A percentile compares a stretch with the other conserved stretches of the same genome.
These are phyloP conservation scores for Salix caprea DNA, from an alignment of 345 rosid genomes.

Conservation along the genomic window DNA sequence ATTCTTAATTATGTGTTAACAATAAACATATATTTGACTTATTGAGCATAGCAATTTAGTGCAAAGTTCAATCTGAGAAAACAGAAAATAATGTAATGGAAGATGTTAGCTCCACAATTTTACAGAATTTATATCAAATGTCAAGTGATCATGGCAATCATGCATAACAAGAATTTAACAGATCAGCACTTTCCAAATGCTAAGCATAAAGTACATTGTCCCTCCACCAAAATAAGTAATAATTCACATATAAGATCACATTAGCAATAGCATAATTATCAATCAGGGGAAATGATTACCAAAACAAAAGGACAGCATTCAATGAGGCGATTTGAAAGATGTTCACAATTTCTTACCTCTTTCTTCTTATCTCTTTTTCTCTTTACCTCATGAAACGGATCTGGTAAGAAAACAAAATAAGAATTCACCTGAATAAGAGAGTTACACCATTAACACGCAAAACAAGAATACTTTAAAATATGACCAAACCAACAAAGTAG, in stretches of 20 bases:
- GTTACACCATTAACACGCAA: background rate
- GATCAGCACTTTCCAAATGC: background rate
- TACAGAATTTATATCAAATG: background rate
- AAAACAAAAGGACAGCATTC: background rate
- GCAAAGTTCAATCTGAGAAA: background rate
- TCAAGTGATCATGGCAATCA: background rate
- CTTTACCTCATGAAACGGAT: constrained; percentile 80
- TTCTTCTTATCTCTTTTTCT: constrained; percentile 72
- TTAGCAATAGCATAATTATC: background rate
- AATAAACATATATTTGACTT: background rate
- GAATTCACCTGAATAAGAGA: constrained; percentile 5
- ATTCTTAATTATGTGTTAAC: background rate
- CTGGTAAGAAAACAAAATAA: constrained; percentile 33
- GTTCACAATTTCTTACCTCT: constrained; percentile 46
- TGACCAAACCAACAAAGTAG: background rate
- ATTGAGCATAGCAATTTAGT: background rate
- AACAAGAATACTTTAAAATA: background rate
- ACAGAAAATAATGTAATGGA: background rate
- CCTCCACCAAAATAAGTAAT: background rate
- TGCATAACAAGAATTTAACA: background rate
- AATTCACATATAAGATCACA: background rate
- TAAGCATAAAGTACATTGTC: background rate
- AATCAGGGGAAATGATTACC: background rate
- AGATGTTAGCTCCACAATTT: background rate
- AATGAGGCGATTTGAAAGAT: background rate